phyloP scores from a whole-genome alignment of 2,329 filamentous ascomycete genomes.

The Metarhizium album region DNA sequence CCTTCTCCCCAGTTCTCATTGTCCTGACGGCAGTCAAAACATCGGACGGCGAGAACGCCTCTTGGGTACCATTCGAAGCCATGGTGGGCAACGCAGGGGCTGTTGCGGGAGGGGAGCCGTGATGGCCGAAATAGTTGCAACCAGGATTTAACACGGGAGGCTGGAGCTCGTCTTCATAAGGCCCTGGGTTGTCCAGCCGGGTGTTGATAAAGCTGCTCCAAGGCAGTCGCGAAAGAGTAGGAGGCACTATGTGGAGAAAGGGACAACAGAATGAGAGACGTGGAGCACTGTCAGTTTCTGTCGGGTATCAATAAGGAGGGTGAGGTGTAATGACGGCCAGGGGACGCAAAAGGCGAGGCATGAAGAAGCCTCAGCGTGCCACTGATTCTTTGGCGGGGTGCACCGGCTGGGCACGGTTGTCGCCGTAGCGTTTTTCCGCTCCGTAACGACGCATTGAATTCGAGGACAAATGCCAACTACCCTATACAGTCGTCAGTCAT shows the following conservation, averaged over 20 bases:
- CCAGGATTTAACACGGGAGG: neutral
- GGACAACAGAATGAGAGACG: neutral
- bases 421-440: constrained; percentile 20
- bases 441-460: constrained; percentile 6
- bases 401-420: neutral
- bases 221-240: neutral
- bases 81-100: constrained; percentile 31
- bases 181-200: neutral
- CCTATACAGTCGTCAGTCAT: too few species aligned
- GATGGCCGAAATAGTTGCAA: neutral
- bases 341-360: neutral
- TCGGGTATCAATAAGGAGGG: neutral
- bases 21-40: constrained; percentile 83
- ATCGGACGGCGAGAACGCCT: constrained; percentile 61
- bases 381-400: too few species aligned
- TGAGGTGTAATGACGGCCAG: neutral
- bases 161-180: neutral
- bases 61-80: constrained; percentile 54
- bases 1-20: constrained; percentile 76
- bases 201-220: neutral
- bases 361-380: neutral
- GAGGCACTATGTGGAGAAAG: neutral
- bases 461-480: too few species aligned
- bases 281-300: neutral
- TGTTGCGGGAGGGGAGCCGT: neutral